Base-by-base conservation (phyloP, 1,284 basidiomycete genomes). In the Mycena citricolor region DNA sequence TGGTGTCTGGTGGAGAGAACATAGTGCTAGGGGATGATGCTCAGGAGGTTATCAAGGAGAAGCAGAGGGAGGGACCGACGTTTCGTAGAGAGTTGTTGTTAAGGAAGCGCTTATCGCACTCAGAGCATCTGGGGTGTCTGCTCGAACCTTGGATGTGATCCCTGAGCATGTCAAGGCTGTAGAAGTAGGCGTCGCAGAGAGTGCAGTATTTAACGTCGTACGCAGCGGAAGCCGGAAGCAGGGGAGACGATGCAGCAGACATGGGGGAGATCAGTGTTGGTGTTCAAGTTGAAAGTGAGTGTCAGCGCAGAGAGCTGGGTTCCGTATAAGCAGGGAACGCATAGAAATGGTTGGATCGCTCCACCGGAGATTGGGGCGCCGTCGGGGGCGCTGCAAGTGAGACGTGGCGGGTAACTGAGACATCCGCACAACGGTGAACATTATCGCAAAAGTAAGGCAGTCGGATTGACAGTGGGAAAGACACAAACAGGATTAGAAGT, bases 141-240 rank as follows among this genome's bases (percentile, higher is more conserved):
- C 28, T 49, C 2, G 51, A 50, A 29, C 44, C 37, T 25, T 42
- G 13, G 16, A 53, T 22, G 21, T 53, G 51, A n/a, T 34, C 44
- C 19, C 39, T 42, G 16, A 53, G 47, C 40, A 50, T 46, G 5
- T 43, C 40, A 14, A 21, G 23, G 20, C 37, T 38, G 42, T 53
- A 49, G 41, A 53, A 53, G 42, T 49, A 49, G 10, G 20, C 33
- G 28, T 53, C 51, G 44, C 51, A 53, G 19, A 50, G 51, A 12
- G 47, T 48, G 41, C 51, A 53, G 48, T 53, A 53, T 17, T 49
- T 44, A 39, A 49, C 24, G 12, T 37, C 29, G n/a, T n/a, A n/a
- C n/a, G n/a, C n/a, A n/a, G n/a, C n/a, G n/a, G 36, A 38, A 52
- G 16, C 24, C 48, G 13, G 43, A 38, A 11, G 42, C 24, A 12